Evolutionary conservation across 331 rosid species (phyloP), one percentile per base, ranked within the genome.

Genomic region (Pyrus hybrid): DNA sequence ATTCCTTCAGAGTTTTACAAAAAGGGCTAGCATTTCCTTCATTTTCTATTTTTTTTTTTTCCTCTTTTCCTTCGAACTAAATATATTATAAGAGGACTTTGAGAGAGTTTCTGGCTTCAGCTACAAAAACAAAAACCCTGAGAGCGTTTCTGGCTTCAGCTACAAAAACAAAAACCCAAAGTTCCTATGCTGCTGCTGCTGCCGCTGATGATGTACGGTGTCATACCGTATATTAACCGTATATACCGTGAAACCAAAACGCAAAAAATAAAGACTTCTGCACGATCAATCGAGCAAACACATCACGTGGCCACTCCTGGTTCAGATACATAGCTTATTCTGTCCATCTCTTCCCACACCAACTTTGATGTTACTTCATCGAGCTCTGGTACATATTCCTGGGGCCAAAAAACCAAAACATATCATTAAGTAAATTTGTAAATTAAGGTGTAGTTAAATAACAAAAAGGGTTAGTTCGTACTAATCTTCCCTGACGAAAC

Each of bases 341-440:
- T 87, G 47, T 77, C 91, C 67, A 71, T 86, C 64, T 86, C 97
- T 74, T 92, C 99, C 99, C 99, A 95, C 68, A 88, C 98, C 93
- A 95, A 81, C 88, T 92, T 88, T 79, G 99, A 82, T 22, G 92
- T 93, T 76, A 86, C 75, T 79, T 95, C 99, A 63, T 95, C 99
- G 70, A 81, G 82, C 80, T 91, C 94, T 6, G 90, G 99, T 26
- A 86, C 91, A 81, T 92, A 96, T 79, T 92, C 99, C 99, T 95
- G 88, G 5, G 13, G 16, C 68, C 62, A 63, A 73, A 66, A 51
- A 25, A 23, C 68, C 68, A 30, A 23, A 30, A 58, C 23, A 18
- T 51, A 17, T 16, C 21, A 17, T 16, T 51, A 51, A 37, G 56
- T 16, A 49, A 16, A 16, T 16, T 49, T 49, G 56, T 37, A 35